These are phyloP conservation scores for Neonectria magnoliae DNA, from an alignment of 2,329 filamentous ascomycete genomes.

Conservation along the genomic window DNA sequence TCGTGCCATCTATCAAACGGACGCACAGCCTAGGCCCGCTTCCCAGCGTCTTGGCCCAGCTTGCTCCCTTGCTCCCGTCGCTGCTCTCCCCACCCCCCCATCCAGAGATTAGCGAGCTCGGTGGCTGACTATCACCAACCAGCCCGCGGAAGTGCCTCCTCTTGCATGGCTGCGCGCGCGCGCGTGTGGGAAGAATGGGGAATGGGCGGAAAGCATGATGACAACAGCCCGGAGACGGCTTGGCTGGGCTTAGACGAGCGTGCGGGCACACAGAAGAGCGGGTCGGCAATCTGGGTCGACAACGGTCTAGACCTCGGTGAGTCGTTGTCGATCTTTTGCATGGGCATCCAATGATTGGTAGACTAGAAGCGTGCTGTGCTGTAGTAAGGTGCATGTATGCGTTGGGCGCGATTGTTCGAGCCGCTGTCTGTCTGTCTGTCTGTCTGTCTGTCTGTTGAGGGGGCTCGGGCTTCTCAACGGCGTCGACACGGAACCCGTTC, in stretches of 20 bases:
- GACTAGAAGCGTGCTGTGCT: slow-evolving; percentile 10
- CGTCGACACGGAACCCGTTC: background rate
- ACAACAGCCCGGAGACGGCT: slow-evolving; percentile 3
- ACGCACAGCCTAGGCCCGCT: background rate
- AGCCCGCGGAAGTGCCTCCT: slow-evolving; percentile 2
- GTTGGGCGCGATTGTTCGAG: background rate
- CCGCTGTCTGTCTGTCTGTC: background rate
- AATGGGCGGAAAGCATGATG: slow-evolving; percentile 18
- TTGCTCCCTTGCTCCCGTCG: slow-evolving; percentile 11
- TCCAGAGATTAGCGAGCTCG: slow-evolving; percentile 39
- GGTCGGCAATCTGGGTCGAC: slow-evolving; percentile 24
- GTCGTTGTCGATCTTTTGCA: slow-evolving; percentile 34
- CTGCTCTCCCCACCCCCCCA: slow-evolving; percentile 24
- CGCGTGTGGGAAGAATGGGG: slow-evolving; percentile 8
- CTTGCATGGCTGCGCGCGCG: no score
- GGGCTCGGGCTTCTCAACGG: background rate
- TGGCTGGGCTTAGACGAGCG: slow-evolving; percentile 20
- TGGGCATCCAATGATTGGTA: slow-evolving; percentile 29
- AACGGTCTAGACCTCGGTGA: slow-evolving; percentile 40
- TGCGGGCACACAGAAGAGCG: slow-evolving; percentile 16
- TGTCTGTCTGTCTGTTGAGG: no score
- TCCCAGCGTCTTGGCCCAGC: background rate
- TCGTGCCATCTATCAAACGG: background rate
- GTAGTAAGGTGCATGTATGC: background rate
- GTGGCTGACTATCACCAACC: slow-evolving; percentile 36